Percentiles rank a stretch among this genome's conserved stretches.
phyloP scores from a whole-genome alignment of 208 protist species.

The Trypanosoma grayi region DNA sequence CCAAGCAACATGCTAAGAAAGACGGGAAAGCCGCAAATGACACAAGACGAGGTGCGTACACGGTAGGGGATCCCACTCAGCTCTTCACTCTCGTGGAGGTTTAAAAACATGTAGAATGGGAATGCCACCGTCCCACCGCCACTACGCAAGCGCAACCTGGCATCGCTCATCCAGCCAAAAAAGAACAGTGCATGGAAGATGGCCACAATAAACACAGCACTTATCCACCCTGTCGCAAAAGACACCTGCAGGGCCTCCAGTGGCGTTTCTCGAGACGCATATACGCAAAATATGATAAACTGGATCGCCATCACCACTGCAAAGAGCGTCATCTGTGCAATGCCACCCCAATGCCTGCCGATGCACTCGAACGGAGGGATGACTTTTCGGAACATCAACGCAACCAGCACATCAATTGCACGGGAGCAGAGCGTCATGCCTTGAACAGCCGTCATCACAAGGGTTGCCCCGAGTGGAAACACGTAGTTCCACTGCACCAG shows the following conservation, averaged over 20 bases:
- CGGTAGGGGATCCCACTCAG: conserved; percentile 17
- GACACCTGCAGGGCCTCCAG: conserved; percentile 46
- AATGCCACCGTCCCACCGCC: conserved; percentile 7
- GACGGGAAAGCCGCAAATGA: conserved; percentile 58
- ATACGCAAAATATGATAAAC: conserved; percentile 61
- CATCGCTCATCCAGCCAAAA: conserved; percentile 40
- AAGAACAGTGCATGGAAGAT: conserved; percentile 61
- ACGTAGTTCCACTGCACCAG: conserved; percentile 51
- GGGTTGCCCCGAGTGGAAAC: conserved; percentile 47
- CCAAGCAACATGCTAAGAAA: conserved; percentile 56
- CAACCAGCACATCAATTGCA: conserved; percentile 36
- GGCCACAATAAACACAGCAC: conserved; percentile 36
- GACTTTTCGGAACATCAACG: conserved; percentile 34
- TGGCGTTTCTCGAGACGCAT: conserved; percentile 29
- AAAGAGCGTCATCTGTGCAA: conserved; percentile 47
- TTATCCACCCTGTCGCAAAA: conserved; percentile 62
- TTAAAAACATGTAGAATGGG: conserved; percentile 51
- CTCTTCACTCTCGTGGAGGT: conserved; percentile 22
- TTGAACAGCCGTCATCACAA: conserved; percentile 49
- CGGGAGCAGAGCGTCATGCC: conserved; percentile 44
- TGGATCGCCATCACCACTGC: conserved; percentile 31
- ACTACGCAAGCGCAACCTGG: no score
- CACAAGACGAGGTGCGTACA: conserved; percentile 43
- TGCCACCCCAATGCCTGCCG: conserved; percentile 32
- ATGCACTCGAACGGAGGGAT: conserved; percentile 52